Base-by-base conservation (phyloP, 257 asterid genomes). In the Solanum chiquidenum region DNA sequence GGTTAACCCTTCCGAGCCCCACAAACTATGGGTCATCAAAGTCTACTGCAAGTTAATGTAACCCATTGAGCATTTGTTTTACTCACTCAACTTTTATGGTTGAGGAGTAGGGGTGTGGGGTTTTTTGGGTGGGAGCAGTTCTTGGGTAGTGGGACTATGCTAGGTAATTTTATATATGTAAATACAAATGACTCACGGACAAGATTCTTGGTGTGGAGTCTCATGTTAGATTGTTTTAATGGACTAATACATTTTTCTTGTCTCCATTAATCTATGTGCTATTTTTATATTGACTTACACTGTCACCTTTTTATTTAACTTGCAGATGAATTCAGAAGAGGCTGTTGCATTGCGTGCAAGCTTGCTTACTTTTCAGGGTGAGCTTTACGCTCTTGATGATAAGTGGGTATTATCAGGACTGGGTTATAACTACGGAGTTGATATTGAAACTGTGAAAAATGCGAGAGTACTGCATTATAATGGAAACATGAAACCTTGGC, bases 401-500 rank as follows among this genome's bases (percentile, higher is more conserved):
- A 88, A 93, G 76, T 94, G 98, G 99, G 91, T 94, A 88, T 74
- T 92, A 87, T 94, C 99, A 16, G 99, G 99, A 74, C 91, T 97
- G 91, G 99, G 99, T 33, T 91, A 94, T 88, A 90, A 95, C 90
- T 95, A 96, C 79, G 98, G 95, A 33, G 74, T 93, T 44, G 89
- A 92, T 86, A 60, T 42, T 33, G 92, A 94, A 46, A 86, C 91
- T 62, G 87, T 94, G 25, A 87, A 89, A 86, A 91, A 91, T 52
- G 96, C 98, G 87, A 96, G 93, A 46, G 95, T 93, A 71, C 90
- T 97, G 91, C 99, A 97, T 92, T 97, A 89, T 89, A 98, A 96
- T 49, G 99, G 99, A 84, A 94, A 94, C 88, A 97, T 97, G 99
- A 97, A 97, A 90, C 99, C 99, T 18, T 97, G 99, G 99, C 99